Evolutionary conservation across 2,329 filamentous ascomycete species (phyloP), one percentile per base, ranked within the genome.

Genomic region (Clonostachys sp.): DNA sequence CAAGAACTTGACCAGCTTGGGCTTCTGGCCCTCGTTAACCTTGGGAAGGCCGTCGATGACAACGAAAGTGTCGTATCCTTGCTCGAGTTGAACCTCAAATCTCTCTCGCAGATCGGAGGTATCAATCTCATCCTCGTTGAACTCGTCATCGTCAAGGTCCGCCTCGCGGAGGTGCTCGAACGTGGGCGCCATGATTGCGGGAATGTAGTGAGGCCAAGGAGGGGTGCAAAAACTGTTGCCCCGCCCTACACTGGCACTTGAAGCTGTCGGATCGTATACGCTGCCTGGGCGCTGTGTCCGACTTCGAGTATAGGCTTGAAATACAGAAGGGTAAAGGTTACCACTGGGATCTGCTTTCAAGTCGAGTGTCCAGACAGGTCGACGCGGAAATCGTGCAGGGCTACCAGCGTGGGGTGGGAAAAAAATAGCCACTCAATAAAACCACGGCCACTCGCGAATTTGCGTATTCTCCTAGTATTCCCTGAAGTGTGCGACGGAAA

Each of bases 1-100:
- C 72, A 99, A 76, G 71, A 97, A 97, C 73, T 97, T 97, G 70
- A 96, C 78, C 52, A 99, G 83, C 78, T 96, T 97, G 51, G 88
- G 83, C 75, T 91, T 92, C 76, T 88, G 91, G 44, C 94, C 92
- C 67, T 91, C 89, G 50, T 78, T 89, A 55, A 99, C 92, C 54
- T 87, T 75, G 55, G 94, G 94, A 41, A 99, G 83, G 56, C 94
- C 94, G 69, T 99, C 94, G 65, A 97, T 82, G 53, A 97, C 91
- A 55, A 99, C 88, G 63, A 99, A 99, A 54, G 91, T 87, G 67
- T 99, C 94, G 61, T 96, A 87, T 50, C 94, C 94, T 70, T 95
- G 89, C 68, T 99, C 94, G 55, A 97, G 79, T 66, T 92, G 89
- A 53, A 97, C 91, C 72, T 97, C 91, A 67, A 91, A 96, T 71